phyloP scores from a whole-genome alignment of 2,329 filamentous ascomycete genomes.

The Xylariaceae sp. region DNA sequence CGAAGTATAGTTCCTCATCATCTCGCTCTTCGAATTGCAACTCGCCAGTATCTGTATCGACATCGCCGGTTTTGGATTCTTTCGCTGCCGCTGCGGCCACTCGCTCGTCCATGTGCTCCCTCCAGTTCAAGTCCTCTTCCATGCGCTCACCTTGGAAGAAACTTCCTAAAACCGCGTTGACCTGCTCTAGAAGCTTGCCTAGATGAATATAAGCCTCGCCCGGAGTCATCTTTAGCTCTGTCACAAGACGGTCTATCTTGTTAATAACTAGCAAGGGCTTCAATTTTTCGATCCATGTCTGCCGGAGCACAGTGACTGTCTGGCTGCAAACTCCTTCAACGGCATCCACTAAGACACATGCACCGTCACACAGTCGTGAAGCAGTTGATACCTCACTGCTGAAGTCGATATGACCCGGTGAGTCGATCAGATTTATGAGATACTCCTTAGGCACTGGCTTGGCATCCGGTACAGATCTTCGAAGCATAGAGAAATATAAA shows the following conservation, averaged over 20 bases:
- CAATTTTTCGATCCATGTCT: constrained; percentile 94
- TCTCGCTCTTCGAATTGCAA: constrained; percentile 85
- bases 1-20: constrained; percentile 97
- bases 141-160: constrained; percentile 98
- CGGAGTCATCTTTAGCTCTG: constrained; percentile 92
- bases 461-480: constrained; percentile 72
- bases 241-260: constrained; percentile 95
- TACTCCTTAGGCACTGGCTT: constrained; percentile 82
- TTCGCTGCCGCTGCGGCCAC: constrained; percentile 74
- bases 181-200: constrained; percentile 88
- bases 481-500: constrained; percentile 90
- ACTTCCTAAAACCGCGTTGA: constrained; percentile 95
- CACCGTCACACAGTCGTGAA: constrained; percentile 91
- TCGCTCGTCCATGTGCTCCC: constrained; percentile 88
- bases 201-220: constrained; percentile 88
- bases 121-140: constrained; percentile 97
- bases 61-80: constrained; percentile 56
- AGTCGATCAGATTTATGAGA: constrained; percentile 96
- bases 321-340: constrained; percentile 99
- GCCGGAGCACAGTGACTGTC: constrained; percentile 93
- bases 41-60: constrained; percentile 62
- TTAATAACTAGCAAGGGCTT: constrained; percentile 96
- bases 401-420: constrained; percentile 97
- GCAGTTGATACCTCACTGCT: constrained; percentile 98
- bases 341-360: constrained; percentile 91